Evolutionary conservation across 192 early-diverging fungal species (phyloP).

Genomic region (Coemansia sp.): DNA sequence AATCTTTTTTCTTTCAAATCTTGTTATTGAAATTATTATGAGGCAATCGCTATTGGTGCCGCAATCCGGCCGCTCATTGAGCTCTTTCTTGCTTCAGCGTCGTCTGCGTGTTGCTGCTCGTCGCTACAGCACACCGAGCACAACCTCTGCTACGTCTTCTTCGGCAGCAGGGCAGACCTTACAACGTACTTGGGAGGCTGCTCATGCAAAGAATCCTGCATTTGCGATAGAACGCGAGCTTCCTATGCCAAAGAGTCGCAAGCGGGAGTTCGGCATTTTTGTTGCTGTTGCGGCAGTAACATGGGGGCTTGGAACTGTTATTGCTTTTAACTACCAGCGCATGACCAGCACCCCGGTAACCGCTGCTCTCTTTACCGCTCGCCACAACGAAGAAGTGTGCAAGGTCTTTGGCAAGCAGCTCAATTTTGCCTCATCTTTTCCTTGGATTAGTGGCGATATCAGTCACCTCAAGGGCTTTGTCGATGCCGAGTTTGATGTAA

Average conservation of each 20-base stretch:
- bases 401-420: conserved; percentile 40
- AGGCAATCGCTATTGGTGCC: conserved; percentile 1
- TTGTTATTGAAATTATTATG: conserved; percentile 11
- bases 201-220: conserved; percentile 48
- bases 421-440: conserved; percentile 47
- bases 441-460: conserved; percentile 55
- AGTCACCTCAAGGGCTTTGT: conserved; percentile 54
- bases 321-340: conserved; percentile 57
- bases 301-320: conserved; percentile 45
- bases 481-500: conserved; percentile 49
- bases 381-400: conserved; percentile 44
- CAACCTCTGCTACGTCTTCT: conserved; percentile 4
- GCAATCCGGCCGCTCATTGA: conserved; percentile 4
- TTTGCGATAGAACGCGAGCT: conserved; percentile 53
- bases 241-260: conserved; percentile 42
- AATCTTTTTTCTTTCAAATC: neutral
- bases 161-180: neutral
- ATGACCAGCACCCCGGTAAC: conserved; percentile 55
- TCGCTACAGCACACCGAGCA: conserved; percentile 16
- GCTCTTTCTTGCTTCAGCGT: neutral
- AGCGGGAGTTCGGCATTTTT: conserved; percentile 48
- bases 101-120: neutral
- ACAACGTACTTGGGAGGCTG: conserved; percentile 36
- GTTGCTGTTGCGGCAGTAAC: conserved; percentile 37
- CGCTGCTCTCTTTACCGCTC: conserved; percentile 47